A percentile compares a stretch with the other conserved stretches of the same genome.
These are phyloP conservation scores for Melaleuca quinquenervia DNA, from an alignment of 345 rosid species.

Conservation along the genomic window DNA sequence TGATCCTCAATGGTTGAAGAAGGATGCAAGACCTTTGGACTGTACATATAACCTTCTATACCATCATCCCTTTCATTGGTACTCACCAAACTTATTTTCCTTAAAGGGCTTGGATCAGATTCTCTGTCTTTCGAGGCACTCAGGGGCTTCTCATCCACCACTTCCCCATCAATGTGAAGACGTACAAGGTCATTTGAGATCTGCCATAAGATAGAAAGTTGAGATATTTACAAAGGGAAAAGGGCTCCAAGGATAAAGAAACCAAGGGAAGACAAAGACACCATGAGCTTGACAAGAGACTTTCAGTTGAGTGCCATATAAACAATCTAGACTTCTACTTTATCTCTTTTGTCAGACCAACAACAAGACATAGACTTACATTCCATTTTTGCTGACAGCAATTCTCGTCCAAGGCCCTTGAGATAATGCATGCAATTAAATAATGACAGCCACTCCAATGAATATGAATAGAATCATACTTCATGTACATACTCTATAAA, in stretches of 20 bases:
- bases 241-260: not conserved
- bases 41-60: slow-evolving; percentile 49
- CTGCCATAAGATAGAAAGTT: slow-evolving; percentile 12
- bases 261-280: not conserved
- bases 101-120: slow-evolving; percentile 9
- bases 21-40: slow-evolving; percentile 34
- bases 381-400: not conserved
- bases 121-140: slow-evolving; percentile 21
- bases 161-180: slow-evolving; percentile 49
- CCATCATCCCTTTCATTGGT: slow-evolving; percentile 29
- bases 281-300: not conserved
- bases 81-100: slow-evolving; percentile 34
- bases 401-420: not conserved
- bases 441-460: not conserved
- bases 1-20: slow-evolving; percentile 29
- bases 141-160: slow-evolving; percentile 39
- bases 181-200: slow-evolving; percentile 33
- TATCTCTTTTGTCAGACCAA: not conserved
- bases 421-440: not conserved
- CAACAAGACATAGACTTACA: not conserved
- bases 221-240: not conserved
- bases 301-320: not conserved
- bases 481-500: not conserved
- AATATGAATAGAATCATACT: not conserved
- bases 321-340: not conserved